Evolutionary conservation across 495 filamentous ascomycete species (phyloP).

Genomic region (Hypoxylon perforatum): DNA sequence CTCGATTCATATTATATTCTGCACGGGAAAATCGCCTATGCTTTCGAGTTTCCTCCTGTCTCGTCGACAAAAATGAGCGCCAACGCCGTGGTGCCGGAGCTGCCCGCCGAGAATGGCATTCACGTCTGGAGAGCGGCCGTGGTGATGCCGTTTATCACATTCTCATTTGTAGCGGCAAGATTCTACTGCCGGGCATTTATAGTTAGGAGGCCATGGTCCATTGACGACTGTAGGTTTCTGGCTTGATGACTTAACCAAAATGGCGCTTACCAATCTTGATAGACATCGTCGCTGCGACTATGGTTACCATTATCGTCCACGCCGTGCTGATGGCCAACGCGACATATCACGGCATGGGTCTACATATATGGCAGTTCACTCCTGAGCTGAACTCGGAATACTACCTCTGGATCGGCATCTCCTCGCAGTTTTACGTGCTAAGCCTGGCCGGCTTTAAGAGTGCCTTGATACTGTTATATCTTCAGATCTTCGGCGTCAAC

Average conservation of each 20-base stretch:
- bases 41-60: slow-evolving; percentile 8
- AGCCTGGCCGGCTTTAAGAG: slow-evolving; percentile 55
- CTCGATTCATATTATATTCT: background rate
- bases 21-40: background rate
- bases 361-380: slow-evolving; percentile 49
- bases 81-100: slow-evolving; percentile 33
- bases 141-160: slow-evolving; percentile 46
- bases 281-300: slow-evolving; percentile 45
- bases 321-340: slow-evolving; percentile 42
- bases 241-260: background rate
- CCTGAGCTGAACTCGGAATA: slow-evolving; percentile 46
- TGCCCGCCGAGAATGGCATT: slow-evolving; percentile 47
- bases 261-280: slow-evolving; percentile 14
- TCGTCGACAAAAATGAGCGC: slow-evolving; percentile 34
- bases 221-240: slow-evolving; percentile 44
- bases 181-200: slow-evolving; percentile 44
- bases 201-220: slow-evolving; percentile 27
- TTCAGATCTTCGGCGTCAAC: slow-evolving; percentile 53
- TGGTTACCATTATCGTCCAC: slow-evolving; percentile 43
- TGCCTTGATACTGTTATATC: slow-evolving; percentile 52
- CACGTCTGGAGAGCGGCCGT: slow-evolving; percentile 46
- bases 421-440: slow-evolving; percentile 51
- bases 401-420: slow-evolving; percentile 52
- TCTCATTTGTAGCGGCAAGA: slow-evolving; percentile 42
- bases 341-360: slow-evolving; percentile 48